Evolutionary conservation across 2,329 filamentous ascomycete species (phyloP), one percentile per base, ranked within the genome.

Genomic region (Pseudogymnoascus sp.): DNA sequence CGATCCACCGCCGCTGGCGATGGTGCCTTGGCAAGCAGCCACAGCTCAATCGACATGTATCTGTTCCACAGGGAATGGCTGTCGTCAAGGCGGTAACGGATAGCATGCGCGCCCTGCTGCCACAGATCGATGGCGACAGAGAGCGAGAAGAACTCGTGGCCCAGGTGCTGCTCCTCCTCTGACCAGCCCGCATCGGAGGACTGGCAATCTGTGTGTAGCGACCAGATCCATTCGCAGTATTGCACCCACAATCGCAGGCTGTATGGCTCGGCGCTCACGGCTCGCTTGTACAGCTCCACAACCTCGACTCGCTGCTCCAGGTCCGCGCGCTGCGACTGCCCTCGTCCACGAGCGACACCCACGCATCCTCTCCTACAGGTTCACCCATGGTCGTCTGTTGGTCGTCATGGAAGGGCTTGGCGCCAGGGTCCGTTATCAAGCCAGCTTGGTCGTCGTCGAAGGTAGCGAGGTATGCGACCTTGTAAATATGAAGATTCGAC

Each of bases 51-150:
- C 61, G 87, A 84, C 45, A 91, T 80, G 82, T 89, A 93, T 66
- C 87, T 85, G 71, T 93, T 84, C 90, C 90, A 96, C 9, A 95
- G 81, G 63, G 86, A 75, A 71, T 92, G 87, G 71, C 90, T 93
- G 72, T 92, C 89, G 71, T 84, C 84, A 63, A 95, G 78, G 65
- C 89, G 88, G 74, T 88, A 90, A 71, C 87, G 85, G 61, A 90
- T 89, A 43, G 85, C 83, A 65, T 87, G 82, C 67, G 90, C 86
- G 37, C 85, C 90, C 69, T 89, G 82, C 71, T 87, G 84, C 82
- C 90, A 90, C 1, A 90, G 81, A 61, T 84, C 83, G 61, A 90
- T 76, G 52, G 89, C 83, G 55, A 83, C 76, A 35, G 88, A 84
- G 65, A 88, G 83, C 5, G 84, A 84, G 74, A 95, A 93, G 41